These are phyloP conservation scores for Boletus sp. DNA, from an alignment of 768 basidiomycete species.

Conservation along the genomic window DNA sequence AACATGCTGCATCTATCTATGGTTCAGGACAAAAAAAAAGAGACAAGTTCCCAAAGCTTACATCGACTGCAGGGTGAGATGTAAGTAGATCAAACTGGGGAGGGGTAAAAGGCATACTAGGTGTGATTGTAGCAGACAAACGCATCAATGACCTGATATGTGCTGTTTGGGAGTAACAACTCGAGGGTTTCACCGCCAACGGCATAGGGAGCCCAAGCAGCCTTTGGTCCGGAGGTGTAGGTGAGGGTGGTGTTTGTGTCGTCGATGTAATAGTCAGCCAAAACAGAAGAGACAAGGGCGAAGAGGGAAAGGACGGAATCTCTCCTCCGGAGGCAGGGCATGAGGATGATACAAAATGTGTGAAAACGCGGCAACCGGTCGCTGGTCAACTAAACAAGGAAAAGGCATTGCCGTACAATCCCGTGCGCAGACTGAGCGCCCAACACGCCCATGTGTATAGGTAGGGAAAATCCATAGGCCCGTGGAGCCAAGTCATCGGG, in stretches of 20 bases:
- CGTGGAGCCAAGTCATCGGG: too few species aligned
- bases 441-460: too few species aligned
- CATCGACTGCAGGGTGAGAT: constrained; percentile 16
- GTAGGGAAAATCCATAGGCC: too few species aligned
- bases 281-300: constrained; percentile 1
- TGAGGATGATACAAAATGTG: not conserved
- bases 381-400: too few species aligned
- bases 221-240: constrained; percentile 24
- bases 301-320: not conserved
- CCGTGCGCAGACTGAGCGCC: too few species aligned
- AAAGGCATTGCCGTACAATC: too few species aligned
- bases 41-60: not conserved
- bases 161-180: constrained; percentile 19
- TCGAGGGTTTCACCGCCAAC: constrained; percentile 8
- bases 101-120: constrained; percentile 12
- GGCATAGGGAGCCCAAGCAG: constrained; percentile 23
- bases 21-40: not conserved
- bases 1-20: constrained; percentile 21
- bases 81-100: not conserved
- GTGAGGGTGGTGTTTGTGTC: constrained; percentile 24
- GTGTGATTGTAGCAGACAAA: constrained; percentile 27
- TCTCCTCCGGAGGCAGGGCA: not conserved
- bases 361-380: too few species aligned
- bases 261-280: constrained; percentile 25
- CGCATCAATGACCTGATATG: constrained; percentile 19